phyloP scores from a whole-genome alignment of 1,139 yeast species.

The Scheffersomyces quercinus region DNA sequence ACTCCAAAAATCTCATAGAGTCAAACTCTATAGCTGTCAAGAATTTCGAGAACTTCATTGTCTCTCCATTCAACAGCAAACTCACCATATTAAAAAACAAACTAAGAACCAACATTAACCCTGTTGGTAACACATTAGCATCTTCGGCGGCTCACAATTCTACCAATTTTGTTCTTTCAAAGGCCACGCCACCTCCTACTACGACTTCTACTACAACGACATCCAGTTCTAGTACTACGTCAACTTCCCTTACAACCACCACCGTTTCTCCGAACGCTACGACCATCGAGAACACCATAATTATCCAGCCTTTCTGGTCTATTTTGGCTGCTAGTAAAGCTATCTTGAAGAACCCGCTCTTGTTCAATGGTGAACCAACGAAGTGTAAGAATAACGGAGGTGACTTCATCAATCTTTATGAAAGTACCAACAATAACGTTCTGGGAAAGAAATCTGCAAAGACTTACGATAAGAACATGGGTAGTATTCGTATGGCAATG shows the following conservation, averaged over 20 bases:
- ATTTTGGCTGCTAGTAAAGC: constrained; percentile 63
- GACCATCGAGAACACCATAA: constrained; percentile 30
- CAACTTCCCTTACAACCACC: constrained; percentile 13
- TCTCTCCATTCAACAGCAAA: constrained; percentile 37
- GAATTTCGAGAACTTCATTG: constrained; percentile 57
- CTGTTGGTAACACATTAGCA: background rate
- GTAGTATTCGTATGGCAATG: constrained; percentile 18
- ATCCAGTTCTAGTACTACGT: constrained; percentile 11
- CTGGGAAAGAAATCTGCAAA: background rate
- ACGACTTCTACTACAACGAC: constrained; percentile 16
- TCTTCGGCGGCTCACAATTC: constrained; percentile 1
- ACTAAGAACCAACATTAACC: constrained; percentile 8
- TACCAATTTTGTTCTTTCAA: background rate
- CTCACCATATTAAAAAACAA: constrained; percentile 10
- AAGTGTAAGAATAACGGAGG: constrained; percentile 16
- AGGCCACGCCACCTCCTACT: constrained; percentile 1
- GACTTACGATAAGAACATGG: background rate
- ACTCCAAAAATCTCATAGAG: constrained; percentile 17
- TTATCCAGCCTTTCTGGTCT: constrained; percentile 68
- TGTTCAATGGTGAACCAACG: constrained; percentile 19
- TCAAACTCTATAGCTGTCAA: constrained; percentile 48
- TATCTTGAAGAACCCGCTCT: constrained; percentile 46
- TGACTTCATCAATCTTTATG: constrained; percentile 25
- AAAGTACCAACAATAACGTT: background rate
- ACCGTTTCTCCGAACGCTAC: constrained; percentile 23